Evolutionary conservation across 345 rosid species (phyloP).

Genomic region (Gossypium bickii): DNA sequence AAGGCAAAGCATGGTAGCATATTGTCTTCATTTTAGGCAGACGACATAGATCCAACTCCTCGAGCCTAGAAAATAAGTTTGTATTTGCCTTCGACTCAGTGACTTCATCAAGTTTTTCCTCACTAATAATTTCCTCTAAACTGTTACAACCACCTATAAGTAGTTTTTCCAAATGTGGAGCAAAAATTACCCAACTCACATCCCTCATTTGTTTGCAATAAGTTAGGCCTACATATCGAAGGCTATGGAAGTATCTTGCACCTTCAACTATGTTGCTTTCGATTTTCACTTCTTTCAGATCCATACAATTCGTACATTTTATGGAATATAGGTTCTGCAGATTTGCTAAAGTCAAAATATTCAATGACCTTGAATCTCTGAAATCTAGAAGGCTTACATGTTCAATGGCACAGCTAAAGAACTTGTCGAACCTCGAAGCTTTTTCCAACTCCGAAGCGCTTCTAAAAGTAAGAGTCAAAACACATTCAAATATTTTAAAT

Average conservation of each 20-base stretch:
- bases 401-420: not conserved
- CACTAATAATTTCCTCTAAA: not conserved
- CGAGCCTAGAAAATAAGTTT: not conserved
- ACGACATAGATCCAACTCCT: accelerated
- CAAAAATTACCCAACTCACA: too few relatives aligned
- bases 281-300: not conserved
- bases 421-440: not conserved
- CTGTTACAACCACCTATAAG: accelerated
- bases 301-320: not conserved
- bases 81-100: not conserved
- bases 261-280: not conserved
- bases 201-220: too few relatives aligned
- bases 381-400: not conserved
- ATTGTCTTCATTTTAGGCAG: not conserved
- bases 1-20: not conserved
- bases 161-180: too few relatives aligned
- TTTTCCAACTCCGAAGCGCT: not conserved
- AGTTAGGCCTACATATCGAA: not conserved
- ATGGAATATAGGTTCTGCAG: accelerated
- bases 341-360: not conserved
- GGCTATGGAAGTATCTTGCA: not conserved
- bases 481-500: not conserved
- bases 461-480: not conserved
- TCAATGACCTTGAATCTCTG: not conserved
- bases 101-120: not conserved